A percentile compares a stretch with the other conserved stretches of the same genome.
These are phyloP conservation scores for Erodium moschatum DNA, from an alignment of 441 rosid genomes.

Conservation along the genomic window DNA sequence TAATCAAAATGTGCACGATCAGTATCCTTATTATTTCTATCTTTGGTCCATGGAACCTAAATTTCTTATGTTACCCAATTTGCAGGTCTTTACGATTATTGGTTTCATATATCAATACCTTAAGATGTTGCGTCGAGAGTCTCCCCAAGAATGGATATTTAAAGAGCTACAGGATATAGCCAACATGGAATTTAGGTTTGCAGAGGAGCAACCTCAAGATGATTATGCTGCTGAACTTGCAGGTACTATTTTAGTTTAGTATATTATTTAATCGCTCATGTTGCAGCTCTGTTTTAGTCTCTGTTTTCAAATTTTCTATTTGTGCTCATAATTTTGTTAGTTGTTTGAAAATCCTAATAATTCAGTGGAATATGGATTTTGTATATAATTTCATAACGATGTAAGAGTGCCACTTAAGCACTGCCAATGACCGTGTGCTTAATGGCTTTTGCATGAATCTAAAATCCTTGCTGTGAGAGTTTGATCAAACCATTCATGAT, in stretches of 20 bases:
- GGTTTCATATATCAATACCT: slow-evolving; percentile 82
- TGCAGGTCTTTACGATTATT: slow-evolving; percentile 72
- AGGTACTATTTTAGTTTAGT: slow-evolving; percentile 36
- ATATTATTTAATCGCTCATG: not conserved
- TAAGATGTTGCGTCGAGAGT: slow-evolving; percentile 48
- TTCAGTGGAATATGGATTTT: not conserved
- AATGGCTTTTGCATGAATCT: not conserved
- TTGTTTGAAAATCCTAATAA: not conserved
- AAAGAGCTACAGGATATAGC: slow-evolving; percentile 94
- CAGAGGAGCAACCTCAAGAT: slow-evolving; percentile 94
- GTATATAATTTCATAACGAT: not conserved
- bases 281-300: not conserved
- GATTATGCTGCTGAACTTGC: slow-evolving; percentile 95
- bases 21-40: not conserved
- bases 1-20: not conserved
- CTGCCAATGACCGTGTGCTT: not conserved
- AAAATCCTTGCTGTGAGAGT: not conserved
- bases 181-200: slow-evolving; percentile 84
- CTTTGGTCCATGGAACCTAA: slow-evolving; percentile 14
- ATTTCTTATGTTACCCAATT: slow-evolving; percentile 14
- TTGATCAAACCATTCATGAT: not conserved
- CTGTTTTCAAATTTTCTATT: not conserved
- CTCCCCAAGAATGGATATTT: slow-evolving; percentile 97
- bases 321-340: not conserved
- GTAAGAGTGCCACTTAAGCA: not conserved